Conservation (phyloP, 2,329 filamentous ascomycete species). For the Trichoderma afroharzianum region DNA sequence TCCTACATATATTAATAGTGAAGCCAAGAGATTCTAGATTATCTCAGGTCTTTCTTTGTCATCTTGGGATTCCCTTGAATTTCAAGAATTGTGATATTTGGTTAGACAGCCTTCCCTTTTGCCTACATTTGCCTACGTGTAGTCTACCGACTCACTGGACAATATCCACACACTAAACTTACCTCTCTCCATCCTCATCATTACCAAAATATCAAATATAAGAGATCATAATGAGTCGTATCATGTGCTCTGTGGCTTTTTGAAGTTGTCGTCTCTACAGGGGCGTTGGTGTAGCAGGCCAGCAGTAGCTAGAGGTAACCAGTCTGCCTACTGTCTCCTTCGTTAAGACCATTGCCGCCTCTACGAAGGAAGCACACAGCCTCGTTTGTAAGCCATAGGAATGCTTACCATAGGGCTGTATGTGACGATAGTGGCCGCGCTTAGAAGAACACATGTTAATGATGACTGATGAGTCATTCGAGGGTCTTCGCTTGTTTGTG, state of each 20-base stretch:
- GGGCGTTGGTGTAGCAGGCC: not conserved
- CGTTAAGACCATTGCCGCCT: not conserved
- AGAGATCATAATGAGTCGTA: not conserved
- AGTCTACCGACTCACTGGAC: not conserved
- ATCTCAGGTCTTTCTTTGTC: not conserved
- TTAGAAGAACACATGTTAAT: not conserved
- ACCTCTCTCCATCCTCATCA: not conserved
- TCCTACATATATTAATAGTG: not conserved
- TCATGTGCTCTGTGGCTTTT: not conserved
- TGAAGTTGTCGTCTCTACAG: not conserved
- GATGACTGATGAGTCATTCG: not conserved
- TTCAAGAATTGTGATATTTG: not conserved
- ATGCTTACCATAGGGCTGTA: not conserved
- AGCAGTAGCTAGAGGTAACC: not conserved
- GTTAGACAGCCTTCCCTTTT: not conserved
- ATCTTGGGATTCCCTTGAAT: not conserved
- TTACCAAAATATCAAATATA: not conserved
- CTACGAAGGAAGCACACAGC: not conserved
- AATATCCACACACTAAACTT: not conserved
- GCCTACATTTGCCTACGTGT: fast-evolving
- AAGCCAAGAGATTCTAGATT: not conserved
- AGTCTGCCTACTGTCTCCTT: not conserved
- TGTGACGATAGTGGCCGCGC: not conserved
- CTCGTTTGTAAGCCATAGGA: not conserved
- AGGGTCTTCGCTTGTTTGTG: not conserved